A percentile compares a stretch with the other conserved stretches of the same genome.
Evolutionary conservation across 768 basidiomycete species (phyloP).

Genomic region (Lentinula raphanica): DNA sequence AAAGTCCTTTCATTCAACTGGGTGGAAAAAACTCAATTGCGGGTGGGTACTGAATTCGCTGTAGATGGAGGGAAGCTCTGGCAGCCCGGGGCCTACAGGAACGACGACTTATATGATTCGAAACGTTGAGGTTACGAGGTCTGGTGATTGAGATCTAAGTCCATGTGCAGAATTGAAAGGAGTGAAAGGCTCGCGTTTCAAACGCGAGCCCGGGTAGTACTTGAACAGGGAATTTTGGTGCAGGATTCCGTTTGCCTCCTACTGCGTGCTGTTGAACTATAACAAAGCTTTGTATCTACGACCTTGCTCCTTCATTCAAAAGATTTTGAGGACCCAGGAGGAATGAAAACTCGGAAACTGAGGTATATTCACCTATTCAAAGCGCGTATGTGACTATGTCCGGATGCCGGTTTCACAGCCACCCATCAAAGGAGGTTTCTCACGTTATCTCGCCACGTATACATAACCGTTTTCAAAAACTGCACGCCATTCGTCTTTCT

Average conservation of each 20-base stretch:
- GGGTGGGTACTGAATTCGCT: neutral
- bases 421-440: neutral
- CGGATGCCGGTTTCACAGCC: neutral
- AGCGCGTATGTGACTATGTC: too few species aligned
- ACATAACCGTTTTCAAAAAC: neutral
- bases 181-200: too few species aligned
- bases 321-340: too few species aligned
- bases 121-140: conserved; percentile 34
- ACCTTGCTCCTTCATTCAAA: too few species aligned
- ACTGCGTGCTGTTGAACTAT: too few species aligned
- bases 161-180: neutral
- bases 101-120: conserved; percentile 38
- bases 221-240: too few species aligned
- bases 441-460: neutral
- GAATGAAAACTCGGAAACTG: too few species aligned
- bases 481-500: neutral
- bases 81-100: conserved; percentile 35
- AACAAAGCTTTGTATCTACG: too few species aligned
- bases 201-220: too few species aligned
- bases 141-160: conserved; percentile 19
- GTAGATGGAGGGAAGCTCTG: conserved; percentile 43
- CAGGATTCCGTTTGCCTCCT: too few species aligned
- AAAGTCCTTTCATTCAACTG: neutral
- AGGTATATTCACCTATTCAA: too few species aligned
- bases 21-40: neutral